These are phyloP conservation scores for Talaromyces sp. DNA, from an alignment of 2,329 filamentous ascomycete species.

Conservation along the genomic window DNA sequence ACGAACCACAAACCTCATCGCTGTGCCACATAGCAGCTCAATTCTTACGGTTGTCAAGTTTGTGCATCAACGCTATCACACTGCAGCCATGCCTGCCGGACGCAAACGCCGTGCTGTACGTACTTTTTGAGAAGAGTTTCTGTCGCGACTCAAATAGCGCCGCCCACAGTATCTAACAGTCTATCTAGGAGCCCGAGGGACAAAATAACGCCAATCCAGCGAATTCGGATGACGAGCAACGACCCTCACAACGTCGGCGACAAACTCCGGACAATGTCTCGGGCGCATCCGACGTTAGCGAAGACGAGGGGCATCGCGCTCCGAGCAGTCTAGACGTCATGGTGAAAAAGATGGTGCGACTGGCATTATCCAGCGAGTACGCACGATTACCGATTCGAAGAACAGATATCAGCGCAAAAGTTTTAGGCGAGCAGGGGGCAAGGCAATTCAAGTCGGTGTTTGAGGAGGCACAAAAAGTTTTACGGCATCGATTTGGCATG, in stretches of 20 bases:
- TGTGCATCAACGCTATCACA: not conserved
- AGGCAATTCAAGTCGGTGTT: slow-evolving; percentile 74
- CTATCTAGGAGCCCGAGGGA: not conserved
- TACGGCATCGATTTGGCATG: slow-evolving; percentile 81
- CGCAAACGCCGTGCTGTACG: slow-evolving; percentile 17
- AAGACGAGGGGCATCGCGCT: slow-evolving; percentile 20
- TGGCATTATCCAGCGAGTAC: slow-evolving; percentile 58
- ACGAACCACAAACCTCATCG: no score
- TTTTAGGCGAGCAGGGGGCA: slow-evolving; percentile 63
- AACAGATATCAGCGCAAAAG: slow-evolving; percentile 56
- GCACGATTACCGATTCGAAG: slow-evolving; percentile 54
- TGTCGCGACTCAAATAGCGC: not conserved
- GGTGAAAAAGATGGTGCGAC: slow-evolving; percentile 58
- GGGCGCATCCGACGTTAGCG: slow-evolving; percentile 15
- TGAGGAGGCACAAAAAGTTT: slow-evolving; percentile 64
- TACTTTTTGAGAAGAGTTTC: not conserved
- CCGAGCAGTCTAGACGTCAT: slow-evolving; percentile 37
- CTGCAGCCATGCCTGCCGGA: slow-evolving; percentile 11
- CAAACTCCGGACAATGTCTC: slow-evolving; percentile 9
- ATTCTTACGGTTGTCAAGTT: not conserved
- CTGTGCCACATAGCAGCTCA: no score
- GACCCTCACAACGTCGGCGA: slow-evolving; percentile 8
- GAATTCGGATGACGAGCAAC: not conserved
- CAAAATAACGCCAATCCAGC: slow-evolving; percentile 21
- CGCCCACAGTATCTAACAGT: not conserved